Evolutionary conservation across 495 filamentous ascomycete species (phyloP), one percentile per base, ranked within the genome.

Genomic region (Aspergillus panamensis): DNA sequence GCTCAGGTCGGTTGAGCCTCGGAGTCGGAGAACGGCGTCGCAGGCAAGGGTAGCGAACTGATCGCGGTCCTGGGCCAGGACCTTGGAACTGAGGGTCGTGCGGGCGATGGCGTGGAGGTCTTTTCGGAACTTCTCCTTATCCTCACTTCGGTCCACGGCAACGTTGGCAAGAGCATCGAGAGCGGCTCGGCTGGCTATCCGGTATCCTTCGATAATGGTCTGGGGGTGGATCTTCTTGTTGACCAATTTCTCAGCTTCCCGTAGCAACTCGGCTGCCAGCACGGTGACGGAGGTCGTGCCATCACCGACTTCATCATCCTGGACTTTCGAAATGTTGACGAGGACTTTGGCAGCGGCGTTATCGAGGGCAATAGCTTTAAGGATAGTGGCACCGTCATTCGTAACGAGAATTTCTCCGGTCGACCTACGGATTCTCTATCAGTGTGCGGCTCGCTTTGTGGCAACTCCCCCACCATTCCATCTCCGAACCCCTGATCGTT

Each of bases 281-380:
- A 98, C 95, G 30, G 94, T 86, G 16, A 98, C 94, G 25, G 86
- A 89, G 25, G 89, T 92, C 30, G 94, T 98, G 9, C 94, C 94
- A 66, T 98, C 94, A 63, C 94, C 94, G 20, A 97, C 94, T 68
- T 97, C 95, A 70, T 98, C 94, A 68, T 98, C 94, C 71, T 98
- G 94, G 3, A 98, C 94, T 77, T 98, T 98, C 50, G 94, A 97
- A 68, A 98, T 97, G 72, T 98, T 98, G 62, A 98, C 94, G 45
- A 98, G 83, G 48, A 80, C 77, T 77, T 98, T 98, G 20, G 94
- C 94, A 0, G 94, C 94, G 19, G 94, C 94, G 72, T 98, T 98
- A 70, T 98, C 94, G 65, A 98, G 85, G n/a, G 94, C 95, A 74
- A 98, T 98, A 13, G 93, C 87, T 73, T 98, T 98, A 57, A 98